A percentile compares a stretch with the other conserved stretches of the same genome.
Evolutionary conservation across 2,329 filamentous ascomycete species (phyloP).

Genomic region (Purpureocillium lavendulum): DNA sequence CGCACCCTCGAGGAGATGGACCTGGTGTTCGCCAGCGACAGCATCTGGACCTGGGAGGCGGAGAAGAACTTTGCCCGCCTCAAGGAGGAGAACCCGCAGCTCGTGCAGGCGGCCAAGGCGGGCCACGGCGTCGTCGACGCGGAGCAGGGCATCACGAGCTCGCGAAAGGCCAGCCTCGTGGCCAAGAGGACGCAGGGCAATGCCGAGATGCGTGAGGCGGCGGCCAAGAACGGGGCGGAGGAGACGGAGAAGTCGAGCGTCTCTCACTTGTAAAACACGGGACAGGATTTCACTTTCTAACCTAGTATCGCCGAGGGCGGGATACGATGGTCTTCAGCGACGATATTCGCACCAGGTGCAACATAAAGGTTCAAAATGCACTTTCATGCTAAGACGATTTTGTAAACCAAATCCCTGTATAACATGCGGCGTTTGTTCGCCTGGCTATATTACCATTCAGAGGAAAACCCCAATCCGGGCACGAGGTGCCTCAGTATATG

Average conservation of each 20-base stretch:
- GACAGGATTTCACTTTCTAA: too few species aligned
- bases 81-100: slow-evolving; percentile 50
- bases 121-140: slow-evolving; percentile 8
- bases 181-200: not conserved
- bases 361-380: too few species aligned
- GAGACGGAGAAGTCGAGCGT: slow-evolving; percentile 6
- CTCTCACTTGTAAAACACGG: slow-evolving; percentile 19
- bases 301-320: too few species aligned
- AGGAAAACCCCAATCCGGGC: not conserved
- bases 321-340: too few species aligned
- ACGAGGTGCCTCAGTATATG: not conserved
- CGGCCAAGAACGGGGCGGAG: not conserved
- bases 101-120: slow-evolving; percentile 11
- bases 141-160: slow-evolving; percentile 9
- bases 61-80: slow-evolving; percentile 55
- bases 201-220: not conserved
- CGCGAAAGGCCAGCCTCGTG: slow-evolving; percentile 4
- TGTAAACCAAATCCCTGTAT: too few species aligned
- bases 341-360: too few species aligned
- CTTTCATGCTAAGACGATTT: too few species aligned
- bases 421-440: slow-evolving; percentile 28
- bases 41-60: slow-evolving; percentile 63
- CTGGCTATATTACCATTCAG: not conserved
- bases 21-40: slow-evolving; percentile 58
- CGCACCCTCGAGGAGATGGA: slow-evolving; percentile 71